Percentiles rank a stretch among this genome's conserved stretches.
These are phyloP conservation scores for Penicillium rolfsii DNA, from an alignment of 2,329 filamentous ascomycete species.

Conservation along the genomic window DNA sequence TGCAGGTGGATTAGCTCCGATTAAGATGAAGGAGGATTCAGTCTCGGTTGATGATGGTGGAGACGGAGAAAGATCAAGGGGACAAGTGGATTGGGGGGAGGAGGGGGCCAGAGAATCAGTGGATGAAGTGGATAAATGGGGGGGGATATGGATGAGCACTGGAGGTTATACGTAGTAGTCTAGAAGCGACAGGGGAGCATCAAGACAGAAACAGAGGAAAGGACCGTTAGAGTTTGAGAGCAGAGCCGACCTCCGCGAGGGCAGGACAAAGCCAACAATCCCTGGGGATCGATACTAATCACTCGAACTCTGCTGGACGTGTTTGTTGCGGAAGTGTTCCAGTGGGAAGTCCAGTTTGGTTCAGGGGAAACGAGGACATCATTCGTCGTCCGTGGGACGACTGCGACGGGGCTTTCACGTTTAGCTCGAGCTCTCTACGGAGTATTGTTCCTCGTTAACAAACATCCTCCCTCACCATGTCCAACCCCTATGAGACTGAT, in stretches of 20 bases:
- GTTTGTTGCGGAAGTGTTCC: neutral
- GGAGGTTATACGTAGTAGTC: neutral
- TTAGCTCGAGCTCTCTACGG: neutral
- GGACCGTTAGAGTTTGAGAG: neutral
- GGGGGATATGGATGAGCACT: neutral
- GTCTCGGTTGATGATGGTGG: constrained; percentile 10
- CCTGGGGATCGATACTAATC: neutral
- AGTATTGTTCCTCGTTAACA: neutral
- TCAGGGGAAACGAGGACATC: neutral
- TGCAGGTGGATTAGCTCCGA: constrained; percentile 24
- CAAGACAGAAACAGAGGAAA: neutral
- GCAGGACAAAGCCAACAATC: neutral
- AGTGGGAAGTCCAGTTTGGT: neutral
- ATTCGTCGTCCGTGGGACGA: no score
- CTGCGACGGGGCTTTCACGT: no score
- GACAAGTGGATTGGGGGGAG: neutral
- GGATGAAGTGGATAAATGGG: constrained; percentile 9
- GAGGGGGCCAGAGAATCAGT: constrained; percentile 2
- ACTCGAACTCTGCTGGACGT: neutral
- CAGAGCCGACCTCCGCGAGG: neutral
- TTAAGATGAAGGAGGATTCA: constrained; percentile 31
- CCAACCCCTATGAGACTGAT: neutral
- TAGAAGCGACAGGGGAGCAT: neutral
- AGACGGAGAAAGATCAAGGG: neutral
- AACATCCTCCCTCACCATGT: neutral